These are phyloP conservation scores for Colletotrichum spaethianum DNA, from an alignment of 2,329 filamentous ascomycete species.

Conservation along the genomic window DNA sequence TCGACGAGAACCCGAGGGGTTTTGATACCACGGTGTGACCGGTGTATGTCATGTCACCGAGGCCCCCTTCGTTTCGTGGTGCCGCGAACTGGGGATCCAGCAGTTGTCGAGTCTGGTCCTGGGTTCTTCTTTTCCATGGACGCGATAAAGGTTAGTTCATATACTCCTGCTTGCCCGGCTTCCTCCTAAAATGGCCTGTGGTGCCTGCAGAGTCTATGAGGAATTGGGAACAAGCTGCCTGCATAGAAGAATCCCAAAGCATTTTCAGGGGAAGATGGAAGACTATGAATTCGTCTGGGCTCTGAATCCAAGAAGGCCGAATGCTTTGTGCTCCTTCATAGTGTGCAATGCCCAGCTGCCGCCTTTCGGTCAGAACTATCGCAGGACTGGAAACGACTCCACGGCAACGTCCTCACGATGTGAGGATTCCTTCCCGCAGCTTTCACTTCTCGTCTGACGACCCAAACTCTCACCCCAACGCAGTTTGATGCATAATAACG, in stretches of 20 bases:
- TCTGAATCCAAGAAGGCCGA: background rate
- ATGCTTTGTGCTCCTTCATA: background rate
- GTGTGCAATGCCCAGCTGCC: background rate
- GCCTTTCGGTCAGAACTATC: background rate
- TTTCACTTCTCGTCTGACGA: background rate
- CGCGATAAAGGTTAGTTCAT: background rate
- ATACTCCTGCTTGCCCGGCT: background rate
- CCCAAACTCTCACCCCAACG: background rate
- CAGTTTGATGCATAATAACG: background rate
- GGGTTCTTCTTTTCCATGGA: background rate
- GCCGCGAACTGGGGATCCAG: background rate
- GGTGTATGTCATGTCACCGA: constrained; percentile 9
- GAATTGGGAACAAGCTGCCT: background rate
- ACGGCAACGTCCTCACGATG: background rate
- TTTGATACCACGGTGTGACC: constrained; percentile 14
- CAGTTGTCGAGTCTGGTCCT: background rate
- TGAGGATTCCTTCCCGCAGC: background rate
- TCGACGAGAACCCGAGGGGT: background rate
- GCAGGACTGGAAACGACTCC: background rate
- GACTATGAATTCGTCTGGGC: background rate
- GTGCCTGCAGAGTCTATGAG: no score
- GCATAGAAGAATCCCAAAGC: background rate
- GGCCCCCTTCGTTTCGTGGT: no score
- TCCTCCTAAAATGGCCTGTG: background rate
- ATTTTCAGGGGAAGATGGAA: background rate